phyloP scores from a whole-genome alignment of 495 filamentous ascomycete genomes.

The Sabuloglossum arenarium region DNA sequence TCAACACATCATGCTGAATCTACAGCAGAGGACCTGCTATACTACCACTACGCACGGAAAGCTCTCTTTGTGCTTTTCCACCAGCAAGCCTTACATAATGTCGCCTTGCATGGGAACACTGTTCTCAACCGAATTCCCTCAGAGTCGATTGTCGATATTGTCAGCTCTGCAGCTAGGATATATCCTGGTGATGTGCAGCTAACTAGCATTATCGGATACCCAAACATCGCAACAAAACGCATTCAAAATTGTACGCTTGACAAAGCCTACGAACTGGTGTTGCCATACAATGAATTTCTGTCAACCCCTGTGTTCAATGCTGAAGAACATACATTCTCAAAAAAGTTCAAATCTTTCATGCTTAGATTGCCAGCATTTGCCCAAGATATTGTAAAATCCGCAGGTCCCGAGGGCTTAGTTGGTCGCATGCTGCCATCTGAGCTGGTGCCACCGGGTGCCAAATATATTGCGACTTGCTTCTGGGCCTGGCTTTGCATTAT shows the following conservation, averaged over 20 bases:
- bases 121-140: background rate
- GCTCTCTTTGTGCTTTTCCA: background rate
- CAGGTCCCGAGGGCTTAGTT: constrained; percentile 3
- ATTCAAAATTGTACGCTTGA: background rate
- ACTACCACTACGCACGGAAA: background rate
- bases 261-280: background rate
- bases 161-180: background rate
- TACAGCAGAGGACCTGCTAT: background rate
- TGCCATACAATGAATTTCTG: background rate
- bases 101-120: background rate
- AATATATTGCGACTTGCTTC: constrained; percentile 8
- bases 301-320: background rate
- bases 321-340: background rate
- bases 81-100: background rate
- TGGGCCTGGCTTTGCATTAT: constrained; percentile 9
- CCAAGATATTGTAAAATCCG: background rate
- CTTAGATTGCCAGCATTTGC: background rate
- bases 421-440: constrained; percentile 5
- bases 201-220: background rate
- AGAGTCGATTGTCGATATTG: background rate
- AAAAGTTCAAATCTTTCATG: background rate
- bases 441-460: background rate
- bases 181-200: background rate
- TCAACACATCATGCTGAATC: background rate
- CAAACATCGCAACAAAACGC: background rate